Evolutionary conservation across 1,284 basidiomycete species (phyloP), one percentile per base, ranked within the genome.

Genomic region (Ceratobasidium papillatum): DNA sequence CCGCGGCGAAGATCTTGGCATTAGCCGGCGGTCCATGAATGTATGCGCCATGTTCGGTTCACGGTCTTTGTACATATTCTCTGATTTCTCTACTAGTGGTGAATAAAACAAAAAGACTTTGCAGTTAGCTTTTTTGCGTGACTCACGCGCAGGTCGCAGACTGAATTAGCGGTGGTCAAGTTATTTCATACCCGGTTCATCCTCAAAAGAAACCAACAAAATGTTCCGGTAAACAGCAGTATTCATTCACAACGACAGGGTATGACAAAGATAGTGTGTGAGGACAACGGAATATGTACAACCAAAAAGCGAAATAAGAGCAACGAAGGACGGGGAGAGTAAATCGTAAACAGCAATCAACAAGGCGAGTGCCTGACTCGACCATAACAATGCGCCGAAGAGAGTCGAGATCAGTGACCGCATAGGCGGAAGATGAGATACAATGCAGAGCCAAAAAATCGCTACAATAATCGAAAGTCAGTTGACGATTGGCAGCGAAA

Each of bases 341-440:
- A 11, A 8, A 11, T 22, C 2, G 19, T 2, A 4, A n/a, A 25
- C 1, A 5, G n/a, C 49, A n/a, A 27, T 9, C 3, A n/a, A 5
- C 4, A 22, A 22, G n/a, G 58, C 58, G 25, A 41, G 58, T 61
- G 19, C 58, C 58, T 19, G 38, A 41, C 58, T 41, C 36, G 58
- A 19, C 5, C 12, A 43, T 14, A 8, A 22, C 11, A 17, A 36
- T n/a, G 30, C 19, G 19, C 9, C 34, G 22, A 8, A 36, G 9
- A 14, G 4, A 3, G 12, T 22, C 19, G 22, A 41, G 45, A 43
- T 25, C 79, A 84, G 63, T 80, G 79, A 19, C 92, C 91, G 77
- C 91, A 84, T 45, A 93, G 84, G 78, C 91, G 87, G 81, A 95
- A 87, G 56, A 95, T 79, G 74, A 96, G 87, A 81, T 95, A 96